phyloP scores from a whole-genome alignment of 2,329 filamentous ascomycete species.

The Leptographium procerum region DNA sequence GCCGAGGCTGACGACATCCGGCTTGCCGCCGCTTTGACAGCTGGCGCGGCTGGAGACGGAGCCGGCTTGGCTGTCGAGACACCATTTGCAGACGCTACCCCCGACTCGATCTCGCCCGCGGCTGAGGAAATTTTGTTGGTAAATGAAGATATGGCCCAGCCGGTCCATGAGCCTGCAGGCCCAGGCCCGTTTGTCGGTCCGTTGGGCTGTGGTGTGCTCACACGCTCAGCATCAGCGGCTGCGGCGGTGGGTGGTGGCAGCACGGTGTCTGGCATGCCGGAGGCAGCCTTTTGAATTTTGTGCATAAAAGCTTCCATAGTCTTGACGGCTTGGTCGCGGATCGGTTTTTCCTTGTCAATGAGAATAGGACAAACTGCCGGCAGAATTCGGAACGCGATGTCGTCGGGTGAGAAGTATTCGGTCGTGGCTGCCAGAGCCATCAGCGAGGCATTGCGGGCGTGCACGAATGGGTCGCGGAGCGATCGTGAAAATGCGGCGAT shows the following conservation, averaged over 20 bases:
- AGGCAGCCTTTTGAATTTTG: slow-evolving; percentile 67
- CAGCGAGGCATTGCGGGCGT: slow-evolving; percentile 80
- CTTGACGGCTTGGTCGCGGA: slow-evolving; percentile 85
- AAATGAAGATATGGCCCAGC: slow-evolving; percentile 97
- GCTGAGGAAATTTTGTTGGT: slow-evolving; percentile 85
- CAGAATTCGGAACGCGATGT: slow-evolving; percentile 73
- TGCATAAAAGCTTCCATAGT: slow-evolving; percentile 78
- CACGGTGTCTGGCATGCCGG: slow-evolving; percentile 67
- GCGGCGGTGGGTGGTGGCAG: slow-evolving; percentile 55
- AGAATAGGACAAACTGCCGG: slow-evolving; percentile 75
- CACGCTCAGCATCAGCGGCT: slow-evolving; percentile 50
- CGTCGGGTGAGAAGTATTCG: slow-evolving; percentile 81
- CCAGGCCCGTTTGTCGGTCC: slow-evolving; percentile 31
- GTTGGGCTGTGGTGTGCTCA: slow-evolving; percentile 61
- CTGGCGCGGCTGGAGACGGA: slow-evolving; percentile 5
- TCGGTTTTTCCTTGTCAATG: slow-evolving; percentile 89
- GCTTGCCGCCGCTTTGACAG: slow-evolving; percentile 20
- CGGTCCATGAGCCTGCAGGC: slow-evolving; percentile 54
- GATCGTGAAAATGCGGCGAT: slow-evolving; percentile 86
- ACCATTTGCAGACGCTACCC: slow-evolving; percentile 27
- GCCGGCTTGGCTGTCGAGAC: slow-evolving; percentile 16
- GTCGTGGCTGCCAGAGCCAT: slow-evolving; percentile 76
- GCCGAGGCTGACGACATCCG: slow-evolving; percentile 41
- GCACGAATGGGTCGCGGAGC: slow-evolving; percentile 85
- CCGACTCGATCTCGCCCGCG: slow-evolving; percentile 70